A percentile compares a stretch with the other conserved stretches of the same genome.
Evolutionary conservation across 805 yeast genomes (phyloP).

Genomic region (Candida awuae): DNA sequence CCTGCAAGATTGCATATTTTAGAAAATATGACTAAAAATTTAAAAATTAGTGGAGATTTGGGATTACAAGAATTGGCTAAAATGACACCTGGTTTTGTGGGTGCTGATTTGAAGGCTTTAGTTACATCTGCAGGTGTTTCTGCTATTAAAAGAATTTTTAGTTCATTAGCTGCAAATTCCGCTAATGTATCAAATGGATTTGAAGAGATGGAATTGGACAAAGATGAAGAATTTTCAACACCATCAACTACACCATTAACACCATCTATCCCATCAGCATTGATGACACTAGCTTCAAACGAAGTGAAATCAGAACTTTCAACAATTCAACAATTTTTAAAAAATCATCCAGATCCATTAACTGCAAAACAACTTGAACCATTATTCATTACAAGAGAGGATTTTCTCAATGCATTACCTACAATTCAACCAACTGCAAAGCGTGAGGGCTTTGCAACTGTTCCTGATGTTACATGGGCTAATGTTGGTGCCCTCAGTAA

Average conservation of each 20-base stretch:
- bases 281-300: too few species aligned
- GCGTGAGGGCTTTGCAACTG: conserved; percentile 97
- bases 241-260: conserved; percentile 6
- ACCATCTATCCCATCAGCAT: conserved; percentile 5
- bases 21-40: conserved; percentile 56
- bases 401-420: conserved; percentile 80
- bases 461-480: conserved; percentile 95
- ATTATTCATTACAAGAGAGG: conserved; percentile 66
- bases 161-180: conserved; percentile 36
- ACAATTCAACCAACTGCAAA: conserved; percentile 95
- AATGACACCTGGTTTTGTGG: conserved; percentile 94
- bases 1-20: conserved; percentile 68
- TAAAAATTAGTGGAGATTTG: conserved; percentile 63
- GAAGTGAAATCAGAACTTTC: too few species aligned
- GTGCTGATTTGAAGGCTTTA: conserved; percentile 91
- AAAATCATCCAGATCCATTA: conserved; percentile 71
- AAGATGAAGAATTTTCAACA: conserved; percentile 5
- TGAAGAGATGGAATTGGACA: background rate
- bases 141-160: conserved; percentile 87
- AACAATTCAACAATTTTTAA: conserved; percentile 64
- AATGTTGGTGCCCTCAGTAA: conserved; percentile 83
- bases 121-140: conserved; percentile 93
- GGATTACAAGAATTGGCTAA: conserved; percentile 73
- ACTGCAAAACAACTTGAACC: conserved; percentile 69
- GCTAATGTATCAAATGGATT: conserved; percentile 27